Percentiles rank a stretch among this genome's conserved stretches.
Evolutionary conservation across 345 rosid genomes (phyloP).

Genomic region (Murraya paniculata): DNA sequence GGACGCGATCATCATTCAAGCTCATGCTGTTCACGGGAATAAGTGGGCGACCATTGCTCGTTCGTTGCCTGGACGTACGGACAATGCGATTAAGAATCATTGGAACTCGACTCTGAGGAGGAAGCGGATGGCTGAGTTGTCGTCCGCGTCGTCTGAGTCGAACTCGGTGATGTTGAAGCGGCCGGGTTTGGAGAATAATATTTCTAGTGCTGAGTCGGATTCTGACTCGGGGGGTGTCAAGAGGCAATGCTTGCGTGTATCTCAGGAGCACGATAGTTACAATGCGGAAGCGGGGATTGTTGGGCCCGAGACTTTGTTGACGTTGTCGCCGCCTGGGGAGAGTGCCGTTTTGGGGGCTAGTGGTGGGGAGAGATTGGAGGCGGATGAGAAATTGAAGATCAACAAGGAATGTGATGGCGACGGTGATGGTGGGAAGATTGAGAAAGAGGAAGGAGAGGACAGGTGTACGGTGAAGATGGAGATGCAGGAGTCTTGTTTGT

Average conservation of each 20-base stretch:
- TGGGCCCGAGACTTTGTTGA: constrained; percentile 40
- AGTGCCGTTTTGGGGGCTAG: not conserved
- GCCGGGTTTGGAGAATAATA: not conserved
- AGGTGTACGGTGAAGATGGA: constrained; percentile 20
- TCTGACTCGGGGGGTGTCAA: constrained; percentile 22
- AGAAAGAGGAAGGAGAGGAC: not conserved
- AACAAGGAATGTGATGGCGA: not conserved
- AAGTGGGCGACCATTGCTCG: constrained; percentile 74
- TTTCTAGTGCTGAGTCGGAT: constrained; percentile 21
- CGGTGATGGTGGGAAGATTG: not conserved
- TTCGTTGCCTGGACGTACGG: constrained; percentile 61
- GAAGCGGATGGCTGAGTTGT: constrained; percentile 20
- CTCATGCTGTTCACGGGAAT: constrained; percentile 55
- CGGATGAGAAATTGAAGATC: not conserved
- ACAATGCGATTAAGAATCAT: constrained; percentile 65
- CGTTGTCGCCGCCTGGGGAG: constrained; percentile 50
- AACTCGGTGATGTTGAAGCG: constrained; percentile 26
- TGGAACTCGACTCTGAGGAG: constrained; percentile 64
- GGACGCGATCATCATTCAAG: constrained; percentile 47
- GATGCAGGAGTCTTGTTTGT: constrained; percentile 34
- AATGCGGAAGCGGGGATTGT: not conserved
- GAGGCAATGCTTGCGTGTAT: constrained; percentile 25
- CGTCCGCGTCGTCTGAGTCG: constrained; percentile 37
- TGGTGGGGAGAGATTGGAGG: constrained; percentile 11
- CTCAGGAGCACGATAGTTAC: constrained; percentile 16